These are phyloP conservation scores for Marasmius fiardii DNA, from an alignment of 1,284 basidiomycete genomes.

Conservation along the genomic window DNA sequence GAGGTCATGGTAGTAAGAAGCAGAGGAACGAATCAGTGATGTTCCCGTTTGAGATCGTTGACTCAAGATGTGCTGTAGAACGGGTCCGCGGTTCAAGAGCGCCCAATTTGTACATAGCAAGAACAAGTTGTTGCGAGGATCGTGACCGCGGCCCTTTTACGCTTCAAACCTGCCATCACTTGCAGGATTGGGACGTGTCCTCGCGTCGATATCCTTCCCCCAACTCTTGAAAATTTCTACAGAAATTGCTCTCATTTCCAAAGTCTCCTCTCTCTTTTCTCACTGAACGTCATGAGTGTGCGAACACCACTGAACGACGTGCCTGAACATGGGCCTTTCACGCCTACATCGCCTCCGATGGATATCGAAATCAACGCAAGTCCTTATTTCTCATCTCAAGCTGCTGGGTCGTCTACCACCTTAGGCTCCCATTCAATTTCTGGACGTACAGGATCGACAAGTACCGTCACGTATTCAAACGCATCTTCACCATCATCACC, in stretches of 20 bases:
- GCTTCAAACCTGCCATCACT: neutral
- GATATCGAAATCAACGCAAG: slow-evolving; percentile 9
- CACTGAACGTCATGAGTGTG: neutral
- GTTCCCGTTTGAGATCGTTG: too few species aligned
- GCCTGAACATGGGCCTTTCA: slow-evolving; percentile 34
- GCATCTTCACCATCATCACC: neutral
- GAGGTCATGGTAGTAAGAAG: slow-evolving; percentile 34
- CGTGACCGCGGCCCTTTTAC: neutral
- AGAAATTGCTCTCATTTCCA: neutral
- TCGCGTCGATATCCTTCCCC: neutral
- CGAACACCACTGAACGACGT: slow-evolving; percentile 34
- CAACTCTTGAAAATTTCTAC: neutral
- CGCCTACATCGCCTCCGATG: slow-evolving; percentile 19
- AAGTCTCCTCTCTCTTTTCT: neutral
- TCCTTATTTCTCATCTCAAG: slow-evolving; percentile 26
- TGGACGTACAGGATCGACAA: neutral
- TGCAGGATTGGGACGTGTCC: neutral
- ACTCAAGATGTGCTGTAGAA: neutral
- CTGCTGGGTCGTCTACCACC: slow-evolving; percentile 26
- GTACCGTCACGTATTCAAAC: neutral
- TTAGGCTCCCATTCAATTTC: slow-evolving; percentile 4
- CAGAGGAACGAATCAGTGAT: neutral
- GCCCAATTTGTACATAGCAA: neutral
- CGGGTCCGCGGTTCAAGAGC: neutral
- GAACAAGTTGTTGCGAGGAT: neutral